Conservation (phyloP, 495 filamentous ascomycete species). For the Penicillium mononematosum region DNA sequence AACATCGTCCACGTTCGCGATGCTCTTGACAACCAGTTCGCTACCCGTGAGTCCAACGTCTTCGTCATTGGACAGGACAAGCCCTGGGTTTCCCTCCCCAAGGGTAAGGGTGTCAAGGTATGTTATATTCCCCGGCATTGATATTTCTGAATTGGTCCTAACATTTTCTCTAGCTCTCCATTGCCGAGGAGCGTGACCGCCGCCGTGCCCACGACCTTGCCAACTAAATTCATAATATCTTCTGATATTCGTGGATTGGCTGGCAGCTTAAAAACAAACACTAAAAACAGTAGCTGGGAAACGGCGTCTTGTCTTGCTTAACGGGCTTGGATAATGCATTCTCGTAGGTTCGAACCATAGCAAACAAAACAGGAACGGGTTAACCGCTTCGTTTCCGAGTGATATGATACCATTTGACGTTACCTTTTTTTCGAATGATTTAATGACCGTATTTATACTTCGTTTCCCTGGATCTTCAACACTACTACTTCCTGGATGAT, state of each 20-base stretch:
- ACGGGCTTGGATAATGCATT: conserved; percentile 41
- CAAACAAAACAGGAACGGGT: conserved; percentile 33
- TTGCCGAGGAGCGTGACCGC: conserved; percentile 97
- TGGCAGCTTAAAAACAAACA: conserved; percentile 26
- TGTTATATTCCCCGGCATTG: conserved; percentile 18
- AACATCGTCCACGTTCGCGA: conserved; percentile 91
- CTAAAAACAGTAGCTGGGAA: conserved; percentile 39
- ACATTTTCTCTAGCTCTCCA: conserved; percentile 62
- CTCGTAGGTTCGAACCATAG: conserved; percentile 39
- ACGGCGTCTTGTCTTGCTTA: conserved; percentile 45
- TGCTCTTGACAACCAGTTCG: conserved; percentile 98
- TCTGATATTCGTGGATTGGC: conserved; percentile 30
- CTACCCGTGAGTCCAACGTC: conserved; percentile 97
- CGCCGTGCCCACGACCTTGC: conserved; percentile 77
- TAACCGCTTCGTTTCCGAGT: conserved; percentile 33
- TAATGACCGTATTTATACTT: conserved; percentile 30
- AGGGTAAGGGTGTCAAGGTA: conserved; percentile 99
- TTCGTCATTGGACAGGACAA: conserved; percentile 97
- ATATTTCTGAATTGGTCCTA: conserved; percentile 14
- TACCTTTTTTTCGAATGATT: conserved; percentile 32
- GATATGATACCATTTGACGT: conserved; percentile 41
- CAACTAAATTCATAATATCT: conserved; percentile 46
- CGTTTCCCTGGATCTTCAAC: conserved; percentile 12
- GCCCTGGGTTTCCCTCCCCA: conserved; percentile 97
- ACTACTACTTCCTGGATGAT: background rate